These are phyloP conservation scores for Aquilaria malaccensis DNA, from an alignment of 345 rosid species.

Conservation along the genomic window DNA sequence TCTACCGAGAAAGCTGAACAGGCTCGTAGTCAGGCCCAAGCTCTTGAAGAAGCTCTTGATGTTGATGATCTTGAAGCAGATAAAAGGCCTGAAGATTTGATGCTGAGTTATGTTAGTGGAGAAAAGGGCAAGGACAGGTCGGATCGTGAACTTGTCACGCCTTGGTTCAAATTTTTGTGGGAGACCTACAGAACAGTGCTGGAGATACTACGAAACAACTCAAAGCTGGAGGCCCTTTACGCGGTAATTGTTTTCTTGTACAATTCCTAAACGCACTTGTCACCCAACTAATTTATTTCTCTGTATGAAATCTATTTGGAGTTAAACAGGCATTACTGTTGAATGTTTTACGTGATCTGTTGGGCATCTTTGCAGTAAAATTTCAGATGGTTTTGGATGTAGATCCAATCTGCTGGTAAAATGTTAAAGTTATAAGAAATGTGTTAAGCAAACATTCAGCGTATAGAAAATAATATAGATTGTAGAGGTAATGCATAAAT, in stretches of 20 bases:
- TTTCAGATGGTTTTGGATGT: too few species aligned
- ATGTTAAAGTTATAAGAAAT: too few species aligned
- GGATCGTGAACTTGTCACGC: slow-evolving; percentile 94
- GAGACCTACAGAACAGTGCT: slow-evolving; percentile 99
- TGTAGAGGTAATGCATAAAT: too few species aligned
- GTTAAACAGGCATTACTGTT: too few species aligned
- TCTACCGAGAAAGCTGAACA: slow-evolving; percentile 97
- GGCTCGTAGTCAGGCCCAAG: slow-evolving; percentile 90
- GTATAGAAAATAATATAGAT: too few species aligned
- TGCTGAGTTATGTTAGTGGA: slow-evolving; percentile 98
- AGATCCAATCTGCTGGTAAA: too few species aligned
- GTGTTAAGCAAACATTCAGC: too few species aligned
- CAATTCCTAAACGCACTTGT: neutral
- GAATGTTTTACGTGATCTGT: too few species aligned
- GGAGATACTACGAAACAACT: slow-evolving; percentile 89
- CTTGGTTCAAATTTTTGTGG: slow-evolving; percentile 99
- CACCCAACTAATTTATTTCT: too few species aligned
- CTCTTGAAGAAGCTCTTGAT: slow-evolving; percentile 96
- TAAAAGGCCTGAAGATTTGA: slow-evolving; percentile 90
- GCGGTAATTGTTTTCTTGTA: slow-evolving; percentile 52
- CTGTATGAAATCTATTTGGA: too few species aligned
- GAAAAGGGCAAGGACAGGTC: slow-evolving; percentile 99
- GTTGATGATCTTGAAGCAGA: slow-evolving; percentile 99
- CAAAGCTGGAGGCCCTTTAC: slow-evolving; percentile 94
- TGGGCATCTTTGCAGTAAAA: too few species aligned